These are phyloP conservation scores for Houttuynia cordata DNA, from an alignment of 164 flowering plant genomes.

Conservation along the genomic window DNA sequence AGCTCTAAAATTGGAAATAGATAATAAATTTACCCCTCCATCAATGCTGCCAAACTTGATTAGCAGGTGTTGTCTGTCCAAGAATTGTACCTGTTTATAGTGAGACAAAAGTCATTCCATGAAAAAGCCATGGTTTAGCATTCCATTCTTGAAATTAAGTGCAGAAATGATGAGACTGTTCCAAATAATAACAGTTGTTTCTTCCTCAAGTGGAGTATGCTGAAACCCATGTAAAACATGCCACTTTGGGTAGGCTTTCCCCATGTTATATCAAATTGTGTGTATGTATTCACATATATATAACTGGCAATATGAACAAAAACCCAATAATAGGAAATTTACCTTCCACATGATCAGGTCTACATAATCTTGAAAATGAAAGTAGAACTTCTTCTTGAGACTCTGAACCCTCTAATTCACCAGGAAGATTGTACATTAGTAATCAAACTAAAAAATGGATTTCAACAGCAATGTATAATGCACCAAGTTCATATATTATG, in stretches of 20 bases:
- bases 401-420: slow-evolving; percentile 65
- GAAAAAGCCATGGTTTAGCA: neutral
- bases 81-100: slow-evolving; percentile 72
- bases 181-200: neutral
- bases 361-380: slow-evolving; percentile 91
- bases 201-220: neutral
- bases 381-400: slow-evolving; percentile 89
- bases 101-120: too few species aligned
- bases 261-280: too few species aligned
- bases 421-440: neutral
- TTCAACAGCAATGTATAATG: too few species aligned
- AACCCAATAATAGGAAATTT: slow-evolving; percentile 1
- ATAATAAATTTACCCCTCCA: slow-evolving; percentile 64
- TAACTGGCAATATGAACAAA: neutral
- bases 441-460: too few species aligned
- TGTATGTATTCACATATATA: too few species aligned
- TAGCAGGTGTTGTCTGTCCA: slow-evolving; percentile 90
- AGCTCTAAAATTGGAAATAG: neutral
- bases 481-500: too few species aligned
- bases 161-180: neutral
- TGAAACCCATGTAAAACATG: neutral
- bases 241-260: neutral
- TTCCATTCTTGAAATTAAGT: neutral
- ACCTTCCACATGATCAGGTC: slow-evolving; percentile 97
- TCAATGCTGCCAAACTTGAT: slow-evolving; percentile 95